A percentile compares a stretch with the other conserved stretches of the same genome.
Conservation (phyloP, 139 green algal species). For the Spirogloea muscicola region DNA sequence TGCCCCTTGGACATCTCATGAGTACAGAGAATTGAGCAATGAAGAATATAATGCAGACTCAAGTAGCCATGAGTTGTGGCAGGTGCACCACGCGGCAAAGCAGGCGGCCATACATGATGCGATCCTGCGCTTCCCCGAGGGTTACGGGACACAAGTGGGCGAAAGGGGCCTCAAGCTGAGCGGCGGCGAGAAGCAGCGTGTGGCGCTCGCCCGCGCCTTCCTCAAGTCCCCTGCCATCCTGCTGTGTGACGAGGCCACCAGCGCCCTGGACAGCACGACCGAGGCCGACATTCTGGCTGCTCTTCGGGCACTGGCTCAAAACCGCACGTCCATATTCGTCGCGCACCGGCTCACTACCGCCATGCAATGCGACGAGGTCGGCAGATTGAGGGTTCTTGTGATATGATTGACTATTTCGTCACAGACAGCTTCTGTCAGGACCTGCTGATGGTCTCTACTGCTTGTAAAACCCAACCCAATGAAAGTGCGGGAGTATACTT, state of each 20-base stretch:
- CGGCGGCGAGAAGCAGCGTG: slow-evolving; percentile 91
- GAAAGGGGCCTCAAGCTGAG: slow-evolving; percentile 60
- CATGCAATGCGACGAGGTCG: slow-evolving; percentile 39
- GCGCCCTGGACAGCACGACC: slow-evolving; percentile 78
- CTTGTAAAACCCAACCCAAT: too few species aligned
- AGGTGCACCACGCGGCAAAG: slow-evolving; percentile 43
- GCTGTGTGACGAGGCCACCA: slow-evolving; percentile 92
- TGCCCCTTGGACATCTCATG: too few species aligned
- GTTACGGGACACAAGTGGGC: slow-evolving; percentile 83
- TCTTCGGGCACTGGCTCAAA: slow-evolving; percentile 20
- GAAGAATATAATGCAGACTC: too few species aligned
- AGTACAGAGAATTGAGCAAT: too few species aligned
- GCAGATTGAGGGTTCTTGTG: too few species aligned
- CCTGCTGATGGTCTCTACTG: too few species aligned
- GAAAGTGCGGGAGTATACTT: too few species aligned
- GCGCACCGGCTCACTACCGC: slow-evolving; percentile 91
- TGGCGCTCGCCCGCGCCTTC: slow-evolving; percentile 83
- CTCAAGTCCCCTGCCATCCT: slow-evolving; percentile 72
- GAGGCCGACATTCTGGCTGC: slow-evolving; percentile 47
- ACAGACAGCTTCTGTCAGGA: too few species aligned
- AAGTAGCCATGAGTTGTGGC: too few species aligned
- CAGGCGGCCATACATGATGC: slow-evolving; percentile 64
- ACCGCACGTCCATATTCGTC: slow-evolving; percentile 90
- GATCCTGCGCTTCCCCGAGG: slow-evolving; percentile 81
- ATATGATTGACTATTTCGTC: too few species aligned